phyloP scores from a whole-genome alignment of 129 eudicot species.

The Chrysanthemum makinoi region DNA sequence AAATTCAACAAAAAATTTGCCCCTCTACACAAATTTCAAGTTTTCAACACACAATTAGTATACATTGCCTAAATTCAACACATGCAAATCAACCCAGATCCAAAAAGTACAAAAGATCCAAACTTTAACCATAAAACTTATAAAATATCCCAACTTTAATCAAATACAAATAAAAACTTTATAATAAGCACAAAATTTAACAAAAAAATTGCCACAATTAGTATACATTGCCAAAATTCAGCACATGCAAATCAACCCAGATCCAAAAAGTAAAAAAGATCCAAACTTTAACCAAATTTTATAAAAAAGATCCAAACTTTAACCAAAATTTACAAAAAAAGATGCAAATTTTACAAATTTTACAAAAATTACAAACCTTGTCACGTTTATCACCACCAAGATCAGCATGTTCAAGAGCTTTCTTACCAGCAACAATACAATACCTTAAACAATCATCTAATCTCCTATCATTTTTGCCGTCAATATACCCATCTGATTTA shows the following conservation, averaged over 20 bases:
- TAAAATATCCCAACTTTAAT: too few relatives aligned
- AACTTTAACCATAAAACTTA: background rate
- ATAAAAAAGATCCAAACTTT: too few relatives aligned
- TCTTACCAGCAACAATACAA: constrained; percentile 93
- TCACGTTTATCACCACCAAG: constrained; percentile 66
- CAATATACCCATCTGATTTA: constrained; percentile 80
- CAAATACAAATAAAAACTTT: too few relatives aligned
- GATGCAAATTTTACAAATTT: too few relatives aligned
- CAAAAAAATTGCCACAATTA: background rate
- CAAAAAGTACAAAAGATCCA: background rate
- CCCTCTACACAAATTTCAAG: too few relatives aligned
- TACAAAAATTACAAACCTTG: constrained; percentile 45
- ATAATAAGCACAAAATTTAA: too few relatives aligned
- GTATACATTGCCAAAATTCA: background rate
- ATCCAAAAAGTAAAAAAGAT: background rate
- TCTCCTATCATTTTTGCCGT: constrained; percentile 89
- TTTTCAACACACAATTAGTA: background rate
- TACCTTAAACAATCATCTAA: constrained; percentile 85
- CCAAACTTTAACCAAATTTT: too few relatives aligned
- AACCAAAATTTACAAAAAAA: background rate
- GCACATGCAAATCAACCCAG: background rate
- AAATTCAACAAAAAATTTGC: too few relatives aligned
- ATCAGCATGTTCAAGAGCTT: constrained; percentile 84
- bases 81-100: too few relatives aligned
- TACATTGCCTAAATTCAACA: background rate